Conservation (phyloP, 352 stramenopile genomes). For the Phytophthora parvispora region DNA sequence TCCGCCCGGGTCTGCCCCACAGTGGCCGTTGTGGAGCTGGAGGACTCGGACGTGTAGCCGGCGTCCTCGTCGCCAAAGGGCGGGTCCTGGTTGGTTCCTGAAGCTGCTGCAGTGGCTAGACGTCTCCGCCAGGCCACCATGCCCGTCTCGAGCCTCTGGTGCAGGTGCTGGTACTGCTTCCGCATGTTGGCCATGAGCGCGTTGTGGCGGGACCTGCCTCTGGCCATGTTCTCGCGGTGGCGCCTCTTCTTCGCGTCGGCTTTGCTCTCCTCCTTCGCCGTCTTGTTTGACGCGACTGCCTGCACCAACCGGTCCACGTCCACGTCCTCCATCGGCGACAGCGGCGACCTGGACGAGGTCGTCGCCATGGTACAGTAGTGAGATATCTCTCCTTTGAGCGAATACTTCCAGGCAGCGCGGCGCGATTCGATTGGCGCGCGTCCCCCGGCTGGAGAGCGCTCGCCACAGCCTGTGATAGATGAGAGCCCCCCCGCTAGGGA, state of each 20-base stretch:
- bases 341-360: conserved; percentile 8
- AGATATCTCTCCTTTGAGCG: not conserved
- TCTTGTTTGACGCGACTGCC: not conserved
- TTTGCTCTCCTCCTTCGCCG: conserved; percentile 24
- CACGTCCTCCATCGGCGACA: conserved; percentile 13
- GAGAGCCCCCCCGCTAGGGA: too few relatives aligned
- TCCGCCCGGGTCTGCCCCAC: not conserved
- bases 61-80: conserved; percentile 3
- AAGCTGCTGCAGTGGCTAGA: not conserved
- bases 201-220: conserved; percentile 37
- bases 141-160: conserved; percentile 26
- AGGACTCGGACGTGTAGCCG: conserved; percentile 12
- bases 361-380: conserved; percentile 25
- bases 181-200: conserved; percentile 34
- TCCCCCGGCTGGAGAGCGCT: not conserved
- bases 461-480: too few relatives aligned
- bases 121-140: conserved; percentile 17
- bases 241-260: conserved; percentile 28
- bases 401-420: not conserved
- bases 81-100: conserved; percentile 1
- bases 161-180: conserved; percentile 33
- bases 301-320: conserved; percentile 19
- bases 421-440: not conserved
- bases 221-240: conserved; percentile 39
- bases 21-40: not conserved